Evolutionary conservation across 1,139 yeast species (phyloP).

Genomic region (Debaryomyces fabryi): DNA sequence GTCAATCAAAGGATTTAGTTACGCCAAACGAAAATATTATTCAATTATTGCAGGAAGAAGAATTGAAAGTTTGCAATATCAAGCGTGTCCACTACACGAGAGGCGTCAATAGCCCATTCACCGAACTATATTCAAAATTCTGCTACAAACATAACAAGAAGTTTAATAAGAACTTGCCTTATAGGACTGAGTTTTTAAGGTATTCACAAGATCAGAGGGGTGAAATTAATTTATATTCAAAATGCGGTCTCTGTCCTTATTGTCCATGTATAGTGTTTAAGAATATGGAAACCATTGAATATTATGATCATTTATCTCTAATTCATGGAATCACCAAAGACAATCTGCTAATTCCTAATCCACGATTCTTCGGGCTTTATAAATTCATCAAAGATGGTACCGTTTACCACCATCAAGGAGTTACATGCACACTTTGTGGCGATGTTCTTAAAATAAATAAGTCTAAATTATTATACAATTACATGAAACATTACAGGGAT

Average conservation of each 20-base stretch:
- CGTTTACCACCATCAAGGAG: neutral
- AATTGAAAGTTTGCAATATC: neutral
- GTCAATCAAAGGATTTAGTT: neutral
- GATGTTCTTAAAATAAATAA: neutral
- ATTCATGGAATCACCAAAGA: conserved; percentile 1
- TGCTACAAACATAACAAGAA: conserved; percentile 3
- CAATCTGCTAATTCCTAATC: conserved; percentile 1
- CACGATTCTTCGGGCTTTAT: neutral
- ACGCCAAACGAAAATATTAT: neutral
- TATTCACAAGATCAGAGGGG: conserved; percentile 2
- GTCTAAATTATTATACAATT: neutral
- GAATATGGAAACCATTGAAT: neutral
- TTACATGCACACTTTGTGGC: neutral
- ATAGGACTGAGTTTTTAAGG: conserved; percentile 1
- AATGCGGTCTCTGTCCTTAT: conserved; percentile 5
- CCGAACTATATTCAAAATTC: neutral
- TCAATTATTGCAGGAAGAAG: neutral
- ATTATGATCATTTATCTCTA: neutral
- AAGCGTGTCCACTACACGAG: neutral
- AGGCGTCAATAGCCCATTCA: conserved; percentile 1
- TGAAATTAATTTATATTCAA: neutral
- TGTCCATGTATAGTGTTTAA: conserved; percentile 6
- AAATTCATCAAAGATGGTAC: neutral
- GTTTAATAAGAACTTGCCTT: neutral
- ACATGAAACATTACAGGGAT: conserved; percentile 1